Conservation (phyloP, 2,329 filamentous ascomycete genomes). For the Talaromyces sp. region DNA sequence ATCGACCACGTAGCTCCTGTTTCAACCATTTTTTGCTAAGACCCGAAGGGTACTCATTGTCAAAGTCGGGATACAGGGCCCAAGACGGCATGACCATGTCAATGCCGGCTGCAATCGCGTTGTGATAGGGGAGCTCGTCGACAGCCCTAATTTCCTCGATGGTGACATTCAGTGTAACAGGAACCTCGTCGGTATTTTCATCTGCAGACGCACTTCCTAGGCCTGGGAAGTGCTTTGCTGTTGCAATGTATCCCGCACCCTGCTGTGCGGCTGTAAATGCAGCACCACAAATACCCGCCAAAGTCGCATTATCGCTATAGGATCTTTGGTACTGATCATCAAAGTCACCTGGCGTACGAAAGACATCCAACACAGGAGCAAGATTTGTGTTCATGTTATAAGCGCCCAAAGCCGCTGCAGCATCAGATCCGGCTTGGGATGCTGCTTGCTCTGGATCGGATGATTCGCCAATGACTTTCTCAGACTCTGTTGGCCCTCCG, state of each 20-base stretch:
- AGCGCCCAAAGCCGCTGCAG: constrained; percentile 20
- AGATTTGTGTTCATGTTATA: constrained; percentile 28
- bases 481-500: constrained; percentile 25
- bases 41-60: constrained; percentile 25
- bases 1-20: constrained; percentile 23
- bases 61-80: constrained; percentile 30
- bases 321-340: constrained; percentile 26
- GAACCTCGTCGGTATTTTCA: constrained; percentile 28
- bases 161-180: constrained; percentile 27
- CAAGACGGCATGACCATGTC: constrained; percentile 32
- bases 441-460: constrained; percentile 21
- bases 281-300: constrained; percentile 23
- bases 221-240: constrained; percentile 33
- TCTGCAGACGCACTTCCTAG: constrained; percentile 24
- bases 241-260: constrained; percentile 22
- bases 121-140: constrained; percentile 26
- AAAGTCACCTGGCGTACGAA: constrained; percentile 27
- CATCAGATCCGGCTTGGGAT: constrained; percentile 23
- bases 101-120: constrained; percentile 26
- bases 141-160: constrained; percentile 23
- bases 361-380: constrained; percentile 30
- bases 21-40: constrained; percentile 27
- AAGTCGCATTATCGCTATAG: constrained; percentile 25
- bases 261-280: constrained; percentile 26
- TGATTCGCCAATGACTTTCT: constrained; percentile 26